A percentile compares a stretch with the other conserved stretches of the same genome.
Evolutionary conservation across 305 asterid species (phyloP).

Genomic region (Solanum hybrid): DNA sequence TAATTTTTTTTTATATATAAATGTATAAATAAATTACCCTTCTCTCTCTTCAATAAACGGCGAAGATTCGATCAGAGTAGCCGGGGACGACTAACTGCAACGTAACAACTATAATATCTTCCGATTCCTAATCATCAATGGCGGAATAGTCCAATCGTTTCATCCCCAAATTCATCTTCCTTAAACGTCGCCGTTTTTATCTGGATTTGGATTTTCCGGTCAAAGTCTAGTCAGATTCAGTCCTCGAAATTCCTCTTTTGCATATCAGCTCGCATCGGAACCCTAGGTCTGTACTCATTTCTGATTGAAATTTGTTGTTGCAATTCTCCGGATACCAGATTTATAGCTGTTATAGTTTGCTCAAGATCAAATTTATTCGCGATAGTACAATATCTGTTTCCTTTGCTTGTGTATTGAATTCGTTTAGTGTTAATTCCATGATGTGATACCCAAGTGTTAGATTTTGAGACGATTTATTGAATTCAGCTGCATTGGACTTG

Average conservation of each 20-base stretch:
- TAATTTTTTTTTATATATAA: background rate
- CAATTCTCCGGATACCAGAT: background rate
- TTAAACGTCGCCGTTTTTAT: constrained; percentile 9
- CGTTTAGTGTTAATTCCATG: background rate
- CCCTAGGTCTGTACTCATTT: constrained; percentile 39
- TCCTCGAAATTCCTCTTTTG: constrained; percentile 1
- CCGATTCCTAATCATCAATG: constrained; percentile 18
- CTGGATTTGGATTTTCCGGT: background rate
- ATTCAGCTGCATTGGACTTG: background rate
- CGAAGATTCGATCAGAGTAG: constrained; percentile 26
- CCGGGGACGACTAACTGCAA: constrained; percentile 7
- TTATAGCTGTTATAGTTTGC: background rate
- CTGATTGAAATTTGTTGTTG: background rate
- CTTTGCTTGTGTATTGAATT: background rate
- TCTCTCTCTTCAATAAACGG: constrained; percentile 9
- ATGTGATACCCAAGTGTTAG: background rate
- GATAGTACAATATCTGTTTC: background rate
- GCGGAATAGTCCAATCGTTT: constrained; percentile 21
- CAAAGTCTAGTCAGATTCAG: background rate
- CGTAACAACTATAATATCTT: constrained; percentile 12
- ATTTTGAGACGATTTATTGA: background rate
- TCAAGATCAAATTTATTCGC: background rate
- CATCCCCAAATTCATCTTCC: background rate
- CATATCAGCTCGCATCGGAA: constrained; percentile 19
- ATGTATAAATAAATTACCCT: background rate